Evolutionary conservation across 2,329 filamentous ascomycete species (phyloP).

Genomic region (Diaporthe nobilis): DNA sequence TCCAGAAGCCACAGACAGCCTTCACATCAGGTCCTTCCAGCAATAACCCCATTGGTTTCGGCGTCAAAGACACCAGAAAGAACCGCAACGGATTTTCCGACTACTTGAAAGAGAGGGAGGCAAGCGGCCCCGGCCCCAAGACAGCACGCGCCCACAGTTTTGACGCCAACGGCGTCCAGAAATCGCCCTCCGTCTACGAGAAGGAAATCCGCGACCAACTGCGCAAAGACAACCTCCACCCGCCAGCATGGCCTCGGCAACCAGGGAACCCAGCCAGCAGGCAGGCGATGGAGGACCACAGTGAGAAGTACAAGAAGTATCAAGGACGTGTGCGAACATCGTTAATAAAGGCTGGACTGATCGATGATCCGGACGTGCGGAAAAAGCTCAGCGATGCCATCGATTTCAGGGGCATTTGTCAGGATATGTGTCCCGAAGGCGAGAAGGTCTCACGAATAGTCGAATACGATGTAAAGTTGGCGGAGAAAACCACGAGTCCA

Average conservation of each 20-base stretch:
- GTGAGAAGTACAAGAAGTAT: conserved; percentile 70
- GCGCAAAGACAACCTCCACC: conserved; percentile 66
- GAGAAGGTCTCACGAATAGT: conserved; percentile 75
- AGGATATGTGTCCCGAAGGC: conserved; percentile 79
- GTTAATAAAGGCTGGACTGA: conserved; percentile 70
- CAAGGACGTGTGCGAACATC: conserved; percentile 69
- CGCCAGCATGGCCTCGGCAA: conserved; percentile 69
- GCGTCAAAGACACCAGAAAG: conserved; percentile 34
- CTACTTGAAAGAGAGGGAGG: conserved; percentile 21
- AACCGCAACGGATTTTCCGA: conserved; percentile 39
- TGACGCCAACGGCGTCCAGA: conserved; percentile 33
- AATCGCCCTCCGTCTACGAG: conserved; percentile 55
- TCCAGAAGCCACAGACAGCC: conserved; percentile 29
- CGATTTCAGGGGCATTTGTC: conserved; percentile 76
- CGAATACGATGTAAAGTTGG: conserved; percentile 69
- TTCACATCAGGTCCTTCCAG: conserved; percentile 11
- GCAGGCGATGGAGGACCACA: conserved; percentile 66
- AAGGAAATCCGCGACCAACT: conserved; percentile 67
- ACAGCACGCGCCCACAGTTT: conserved; percentile 30
- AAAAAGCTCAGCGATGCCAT: conserved; percentile 75
- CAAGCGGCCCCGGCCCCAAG: conserved; percentile 27
- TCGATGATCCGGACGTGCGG: conserved; percentile 76
- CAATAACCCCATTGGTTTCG: conserved; percentile 22
- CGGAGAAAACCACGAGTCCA: conserved; percentile 65
- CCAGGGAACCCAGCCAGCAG: conserved; percentile 67